phyloP scores from a whole-genome alignment of 2,329 filamentous ascomycete genomes.

The Calonectria montana region DNA sequence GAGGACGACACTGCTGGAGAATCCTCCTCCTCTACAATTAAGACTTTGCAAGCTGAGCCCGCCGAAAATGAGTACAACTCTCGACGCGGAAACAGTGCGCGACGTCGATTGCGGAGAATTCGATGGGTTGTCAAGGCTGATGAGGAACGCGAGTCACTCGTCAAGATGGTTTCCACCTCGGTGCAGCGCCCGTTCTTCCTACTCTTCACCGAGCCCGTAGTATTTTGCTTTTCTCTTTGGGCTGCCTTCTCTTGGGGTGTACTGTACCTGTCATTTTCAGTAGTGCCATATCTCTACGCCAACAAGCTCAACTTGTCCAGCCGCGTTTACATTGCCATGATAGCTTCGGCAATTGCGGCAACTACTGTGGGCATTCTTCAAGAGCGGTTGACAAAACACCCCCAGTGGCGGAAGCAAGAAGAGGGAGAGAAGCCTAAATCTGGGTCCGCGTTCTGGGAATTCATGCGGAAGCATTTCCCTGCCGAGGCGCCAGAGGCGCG shows the following conservation, averaged over 20 bases:
- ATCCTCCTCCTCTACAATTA: constrained; percentile 38
- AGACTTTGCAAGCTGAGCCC: constrained; percentile 22
- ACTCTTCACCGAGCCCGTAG: constrained; percentile 79
- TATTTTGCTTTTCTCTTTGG: constrained; percentile 92
- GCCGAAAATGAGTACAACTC: constrained; percentile 20
- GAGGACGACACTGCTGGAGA: constrained; percentile 22
- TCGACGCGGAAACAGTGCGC: background rate
- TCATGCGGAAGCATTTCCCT: constrained; percentile 59
- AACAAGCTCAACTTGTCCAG: constrained; percentile 74
- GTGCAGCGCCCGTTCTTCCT: constrained; percentile 83
- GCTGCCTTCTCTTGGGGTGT: constrained; percentile 90
- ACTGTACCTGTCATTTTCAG: constrained; percentile 85
- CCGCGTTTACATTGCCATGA: constrained; percentile 79
- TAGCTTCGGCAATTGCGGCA: constrained; percentile 72
- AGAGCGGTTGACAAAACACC: constrained; percentile 70
- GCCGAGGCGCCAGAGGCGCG: constrained; percentile 77
- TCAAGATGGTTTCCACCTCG: constrained; percentile 78
- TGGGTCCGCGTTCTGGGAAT: constrained; percentile 54
- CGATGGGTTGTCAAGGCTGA: constrained; percentile 85
- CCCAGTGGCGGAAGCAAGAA: constrained; percentile 45
- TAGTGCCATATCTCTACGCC: constrained; percentile 82
- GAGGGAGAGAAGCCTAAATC: constrained; percentile 36
- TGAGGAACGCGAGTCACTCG: constrained; percentile 76
- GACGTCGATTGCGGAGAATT: constrained; percentile 60
- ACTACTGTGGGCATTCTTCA: constrained; percentile 78